Evolutionary conservation across 768 basidiomycete species (phyloP).

Genomic region (Pleurotus sapidus): DNA sequence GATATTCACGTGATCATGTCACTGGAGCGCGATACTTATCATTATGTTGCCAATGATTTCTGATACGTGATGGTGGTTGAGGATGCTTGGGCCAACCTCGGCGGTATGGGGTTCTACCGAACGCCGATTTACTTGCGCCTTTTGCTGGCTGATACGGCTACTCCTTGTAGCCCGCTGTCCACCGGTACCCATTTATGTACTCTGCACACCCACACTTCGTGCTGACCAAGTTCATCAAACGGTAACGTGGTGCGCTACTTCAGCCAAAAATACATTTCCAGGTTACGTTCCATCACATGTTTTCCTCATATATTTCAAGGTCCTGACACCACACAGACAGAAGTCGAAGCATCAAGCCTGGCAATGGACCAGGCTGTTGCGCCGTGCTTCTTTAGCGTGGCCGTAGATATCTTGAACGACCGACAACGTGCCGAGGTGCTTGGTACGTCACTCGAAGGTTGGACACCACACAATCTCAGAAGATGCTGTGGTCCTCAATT

Average conservation of each 20-base stretch:
- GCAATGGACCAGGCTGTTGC: background rate
- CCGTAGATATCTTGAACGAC: background rate
- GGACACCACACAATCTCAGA: background rate
- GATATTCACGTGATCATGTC: background rate
- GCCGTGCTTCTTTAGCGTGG: conserved; percentile 4
- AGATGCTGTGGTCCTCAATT: no score
- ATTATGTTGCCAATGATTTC: conserved; percentile 1
- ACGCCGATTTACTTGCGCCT: conserved; percentile 5
- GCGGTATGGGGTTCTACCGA: background rate
- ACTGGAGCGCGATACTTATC: background rate
- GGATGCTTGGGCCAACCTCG: conserved; percentile 4
- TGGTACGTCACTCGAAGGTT: conserved; percentile 3
- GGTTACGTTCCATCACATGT: background rate
- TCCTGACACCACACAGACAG: background rate
- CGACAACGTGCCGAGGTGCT: conserved; percentile 3
- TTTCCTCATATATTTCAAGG: background rate
- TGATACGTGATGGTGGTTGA: background rate
- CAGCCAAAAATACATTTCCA: no score
- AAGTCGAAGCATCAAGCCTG: conserved; percentile 2
- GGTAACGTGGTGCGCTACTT: background rate
- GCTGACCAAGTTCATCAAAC: background rate
- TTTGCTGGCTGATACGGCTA: conserved; percentile 1
- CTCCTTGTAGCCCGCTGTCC: background rate
- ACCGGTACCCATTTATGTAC: background rate
- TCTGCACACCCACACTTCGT: background rate